Percentiles rank a stretch among this genome's conserved stretches.
These are phyloP conservation scores for Silene uniflora DNA, from an alignment of 148 eudicot genomes.

Conservation along the genomic window DNA sequence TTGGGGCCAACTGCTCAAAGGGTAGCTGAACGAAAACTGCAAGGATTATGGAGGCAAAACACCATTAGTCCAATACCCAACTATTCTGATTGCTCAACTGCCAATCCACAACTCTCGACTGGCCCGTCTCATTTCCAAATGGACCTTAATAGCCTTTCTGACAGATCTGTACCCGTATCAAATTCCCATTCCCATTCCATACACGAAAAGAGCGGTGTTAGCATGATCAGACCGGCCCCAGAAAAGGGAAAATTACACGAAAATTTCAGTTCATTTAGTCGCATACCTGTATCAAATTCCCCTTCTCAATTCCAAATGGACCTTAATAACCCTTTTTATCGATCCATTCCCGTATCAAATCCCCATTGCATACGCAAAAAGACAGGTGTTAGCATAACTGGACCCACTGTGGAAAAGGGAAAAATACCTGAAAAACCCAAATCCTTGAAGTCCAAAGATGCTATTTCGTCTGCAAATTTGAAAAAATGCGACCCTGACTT, in stretches of 20 bases:
- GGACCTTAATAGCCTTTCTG: background rate
- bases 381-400: background rate
- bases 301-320: slow-evolving; percentile 11
- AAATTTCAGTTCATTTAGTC: background rate
- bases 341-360: background rate
- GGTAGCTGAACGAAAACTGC: slow-evolving; percentile 58
- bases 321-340: background rate
- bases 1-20: slow-evolving; percentile 70
- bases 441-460: background rate
- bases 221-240: background rate
- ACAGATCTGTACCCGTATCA: background rate
- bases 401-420: background rate
- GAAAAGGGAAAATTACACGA: slow-evolving; percentile 5
- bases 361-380: slow-evolving; percentile 1
- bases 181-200: background rate
- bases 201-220: slow-evolving; percentile 2
- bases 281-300: slow-evolving; percentile 5
- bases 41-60: slow-evolving; percentile 22
- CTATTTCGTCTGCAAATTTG: background rate
- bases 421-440: background rate
- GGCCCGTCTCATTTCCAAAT: slow-evolving; percentile 12
- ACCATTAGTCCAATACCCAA: slow-evolving; percentile 3
- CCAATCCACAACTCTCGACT: slow-evolving; percentile 3
- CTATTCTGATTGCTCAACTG: background rate
- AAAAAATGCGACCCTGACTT: background rate